A percentile compares a stretch with the other conserved stretches of the same genome.
These are phyloP conservation scores for Hypoxylon sp. DNA, from an alignment of 2,329 filamentous ascomycete species.

Conservation along the genomic window DNA sequence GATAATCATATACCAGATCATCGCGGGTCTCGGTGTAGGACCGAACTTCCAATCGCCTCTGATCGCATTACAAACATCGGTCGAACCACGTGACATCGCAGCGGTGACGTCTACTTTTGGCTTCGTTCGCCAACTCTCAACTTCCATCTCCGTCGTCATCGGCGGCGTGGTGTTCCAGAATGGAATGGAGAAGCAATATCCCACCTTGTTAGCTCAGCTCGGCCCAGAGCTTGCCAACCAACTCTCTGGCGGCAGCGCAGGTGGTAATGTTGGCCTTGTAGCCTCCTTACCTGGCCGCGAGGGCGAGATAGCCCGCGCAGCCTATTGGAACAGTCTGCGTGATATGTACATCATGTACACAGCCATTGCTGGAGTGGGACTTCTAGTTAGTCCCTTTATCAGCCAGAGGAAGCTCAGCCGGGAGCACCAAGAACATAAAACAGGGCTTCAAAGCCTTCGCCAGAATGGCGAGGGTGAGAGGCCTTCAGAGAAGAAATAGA, in stretches of 20 bases:
- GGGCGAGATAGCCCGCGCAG: constrained; percentile 55
- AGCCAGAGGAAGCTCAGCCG: constrained; percentile 66
- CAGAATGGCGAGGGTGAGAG: constrained; percentile 29
- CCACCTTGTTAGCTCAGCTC: constrained; percentile 64
- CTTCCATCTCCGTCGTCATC: constrained; percentile 77
- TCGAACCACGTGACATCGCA: constrained; percentile 75
- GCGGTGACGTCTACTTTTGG: constrained; percentile 76
- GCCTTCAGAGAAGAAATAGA: constrained; percentile 29
- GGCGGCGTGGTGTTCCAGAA: constrained; percentile 87
- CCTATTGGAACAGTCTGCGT: constrained; percentile 65
- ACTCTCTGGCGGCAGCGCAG: constrained; percentile 66
- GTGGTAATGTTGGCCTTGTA: constrained; percentile 67
- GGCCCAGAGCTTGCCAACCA: constrained; percentile 61
- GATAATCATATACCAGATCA: constrained; percentile 72
- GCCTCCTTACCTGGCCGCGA: constrained; percentile 60
- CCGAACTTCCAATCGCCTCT: constrained; percentile 79
- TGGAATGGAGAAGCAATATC: constrained; percentile 72
- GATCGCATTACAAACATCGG: constrained; percentile 75
- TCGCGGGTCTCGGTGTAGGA: constrained; percentile 75
- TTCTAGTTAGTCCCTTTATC: constrained; percentile 65
- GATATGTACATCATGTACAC: constrained; percentile 73
- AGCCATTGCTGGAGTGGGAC: constrained; percentile 62
- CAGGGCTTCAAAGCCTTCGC: constrained; percentile 63
- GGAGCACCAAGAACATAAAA: constrained; percentile 71
- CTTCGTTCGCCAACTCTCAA: constrained; percentile 78